Conservation (phyloP, 1,139 yeast species). For the Williopsis jadinii region DNA sequence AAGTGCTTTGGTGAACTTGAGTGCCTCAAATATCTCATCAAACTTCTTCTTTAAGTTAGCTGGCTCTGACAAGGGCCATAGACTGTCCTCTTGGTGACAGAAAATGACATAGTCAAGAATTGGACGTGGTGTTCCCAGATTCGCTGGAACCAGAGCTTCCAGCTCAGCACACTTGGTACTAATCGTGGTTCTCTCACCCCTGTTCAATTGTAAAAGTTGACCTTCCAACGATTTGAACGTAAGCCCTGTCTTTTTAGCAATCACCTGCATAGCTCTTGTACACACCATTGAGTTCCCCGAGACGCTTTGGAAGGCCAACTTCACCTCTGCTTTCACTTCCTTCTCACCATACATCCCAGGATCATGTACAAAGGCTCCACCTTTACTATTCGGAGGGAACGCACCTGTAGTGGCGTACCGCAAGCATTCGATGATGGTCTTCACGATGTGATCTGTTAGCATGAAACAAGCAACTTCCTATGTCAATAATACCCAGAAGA, state of each 20-base stretch:
- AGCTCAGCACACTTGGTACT: constrained; percentile 83
- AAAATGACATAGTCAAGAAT: constrained; percentile 88
- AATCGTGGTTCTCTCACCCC: constrained; percentile 65
- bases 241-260: constrained; percentile 46
- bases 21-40: constrained; percentile 94
- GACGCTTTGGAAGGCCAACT: constrained; percentile 73
- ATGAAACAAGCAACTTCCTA: too few species aligned
- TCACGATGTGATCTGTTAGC: background rate
- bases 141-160: constrained; percentile 73
- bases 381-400: constrained; percentile 91
- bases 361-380: constrained; percentile 95
- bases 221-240: constrained; percentile 92
- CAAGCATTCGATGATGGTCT: constrained; percentile 86
- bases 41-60: constrained; percentile 81
- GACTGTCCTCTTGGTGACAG: constrained; percentile 95
- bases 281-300: constrained; percentile 76
- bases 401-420: constrained; percentile 95
- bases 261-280: constrained; percentile 75
- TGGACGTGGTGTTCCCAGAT: constrained; percentile 83
- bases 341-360: constrained; percentile 75
- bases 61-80: constrained; percentile 97
- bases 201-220: constrained; percentile 60
- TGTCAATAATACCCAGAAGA: too few species aligned
- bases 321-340: constrained; percentile 83
- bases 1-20: constrained; percentile 84